These are phyloP conservation scores for Raphanus raphanistrum DNA, from an alignment of 345 rosid species.

Conservation along the genomic window DNA sequence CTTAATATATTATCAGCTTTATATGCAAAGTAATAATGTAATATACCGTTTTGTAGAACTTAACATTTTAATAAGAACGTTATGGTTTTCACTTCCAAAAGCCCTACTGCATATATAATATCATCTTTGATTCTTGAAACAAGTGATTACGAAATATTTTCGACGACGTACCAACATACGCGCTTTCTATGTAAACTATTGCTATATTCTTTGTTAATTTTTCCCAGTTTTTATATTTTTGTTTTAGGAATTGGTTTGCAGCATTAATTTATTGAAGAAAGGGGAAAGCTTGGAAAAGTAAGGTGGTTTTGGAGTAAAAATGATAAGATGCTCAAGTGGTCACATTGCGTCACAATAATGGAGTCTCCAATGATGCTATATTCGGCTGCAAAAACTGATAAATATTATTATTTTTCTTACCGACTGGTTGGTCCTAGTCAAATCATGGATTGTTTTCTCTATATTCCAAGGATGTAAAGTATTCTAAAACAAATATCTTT, in stretches of 20 bases:
- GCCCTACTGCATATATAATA: not conserved
- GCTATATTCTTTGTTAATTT: not conserved
- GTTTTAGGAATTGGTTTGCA: not conserved
- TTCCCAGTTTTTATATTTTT: not conserved
- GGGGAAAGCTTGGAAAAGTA: conserved; percentile 16
- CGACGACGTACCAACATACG: not conserved
- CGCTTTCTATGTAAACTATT: not conserved
- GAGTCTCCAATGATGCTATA: conserved; percentile 19
- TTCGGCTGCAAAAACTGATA: conserved; percentile 7
- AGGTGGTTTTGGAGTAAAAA: conserved; percentile 23
- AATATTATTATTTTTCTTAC: not conserved
- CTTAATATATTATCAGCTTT: not conserved
- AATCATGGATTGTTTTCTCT: conserved; percentile 16
- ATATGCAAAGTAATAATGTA: not conserved
- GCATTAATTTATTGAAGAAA: not conserved
- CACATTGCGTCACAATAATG: conserved; percentile 41
- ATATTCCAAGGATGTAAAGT: not conserved
- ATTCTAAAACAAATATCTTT: not conserved
- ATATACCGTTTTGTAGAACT: not conserved
- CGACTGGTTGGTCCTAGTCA: conserved; percentile 22
- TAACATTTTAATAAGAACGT: not conserved
- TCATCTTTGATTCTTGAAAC: not conserved
- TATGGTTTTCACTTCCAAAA: not conserved
- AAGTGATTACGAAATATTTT: not conserved
- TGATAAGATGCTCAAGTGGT: conserved; percentile 45